Base-by-base conservation (phyloP, 805 yeast species). In the Suhomyces tanzawaensis region DNA sequence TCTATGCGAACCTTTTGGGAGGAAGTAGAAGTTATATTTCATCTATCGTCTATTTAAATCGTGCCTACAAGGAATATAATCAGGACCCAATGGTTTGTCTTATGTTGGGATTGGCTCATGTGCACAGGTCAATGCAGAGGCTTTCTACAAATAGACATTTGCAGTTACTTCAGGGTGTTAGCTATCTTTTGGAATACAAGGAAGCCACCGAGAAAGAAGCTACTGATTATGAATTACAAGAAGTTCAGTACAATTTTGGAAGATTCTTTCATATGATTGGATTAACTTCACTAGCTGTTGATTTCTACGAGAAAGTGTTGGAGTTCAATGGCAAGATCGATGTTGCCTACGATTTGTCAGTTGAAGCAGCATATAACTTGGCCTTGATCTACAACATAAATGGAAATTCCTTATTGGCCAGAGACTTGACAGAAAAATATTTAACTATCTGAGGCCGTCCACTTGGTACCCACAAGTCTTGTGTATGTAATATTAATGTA, bases 121-220 rank as follows among this genome's bases (percentile, higher is more conserved):
- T 90, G 17, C 96, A 91, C 51, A 73, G 98, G 29, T 85, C 97
- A 0, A 82, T 90, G 81, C 98, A 93, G 60, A 72, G 99, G 45
- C 79, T 86, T 41, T 82, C 95, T 4, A 72, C 81, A 5, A 86
- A 88, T 57, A 77, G 97, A 39, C 96, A 91, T 53, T 71, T 85
- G 41, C 97, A 90, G 54, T 69, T 93, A 16, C 64, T 93, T 1
- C 97, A 93, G 53, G 97, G 96, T 0, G 63, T 93, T 32, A 79
- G 90, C 39, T 89, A 77, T 51, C 56, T 93, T 43, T 60, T 76
- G 53, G 93, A 87, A 48, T 93, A 93, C 51, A 69, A 71, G 28
- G 78, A 76, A 13, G 54, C 72, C 5, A 65, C 93, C 41, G 47
- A 62, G 3, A 57, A 59, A 5, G 42, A 50, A 21, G 62, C 69